These are phyloP conservation scores for Astraeus odoratus DNA, from an alignment of 768 basidiomycete genomes.

Conservation along the genomic window DNA sequence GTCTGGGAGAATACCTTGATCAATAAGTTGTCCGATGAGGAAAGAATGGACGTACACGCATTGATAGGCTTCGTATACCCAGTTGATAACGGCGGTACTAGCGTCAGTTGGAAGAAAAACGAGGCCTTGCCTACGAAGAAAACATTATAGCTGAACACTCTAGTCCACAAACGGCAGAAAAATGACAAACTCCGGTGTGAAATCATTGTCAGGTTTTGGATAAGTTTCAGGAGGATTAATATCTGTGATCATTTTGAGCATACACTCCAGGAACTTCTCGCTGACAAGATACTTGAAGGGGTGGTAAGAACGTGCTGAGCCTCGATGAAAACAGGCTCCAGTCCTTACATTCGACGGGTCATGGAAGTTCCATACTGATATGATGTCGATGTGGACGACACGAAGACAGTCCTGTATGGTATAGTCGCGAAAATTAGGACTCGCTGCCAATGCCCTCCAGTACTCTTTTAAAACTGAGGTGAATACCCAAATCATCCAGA, in stretches of 20 bases:
- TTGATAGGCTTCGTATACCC: constrained; percentile 3
- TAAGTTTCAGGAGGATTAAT: neutral
- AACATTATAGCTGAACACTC: neutral
- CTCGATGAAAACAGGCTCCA: neutral
- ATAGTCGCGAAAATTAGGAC: constrained; percentile 5
- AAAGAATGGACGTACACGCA: neutral
- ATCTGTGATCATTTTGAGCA: neutral
- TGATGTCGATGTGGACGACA: constrained; percentile 14
- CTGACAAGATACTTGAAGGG: neutral
- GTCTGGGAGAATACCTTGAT: neutral
- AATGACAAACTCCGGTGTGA: neutral
- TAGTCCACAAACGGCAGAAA: neutral
- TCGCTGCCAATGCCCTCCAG: constrained; percentile 10
- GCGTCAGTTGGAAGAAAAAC: neutral
- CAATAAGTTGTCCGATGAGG: neutral
- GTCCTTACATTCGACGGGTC: constrained; percentile 5
- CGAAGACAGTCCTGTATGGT: constrained; percentile 7
- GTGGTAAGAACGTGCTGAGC: neutral
- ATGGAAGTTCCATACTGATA: constrained; percentile 15
- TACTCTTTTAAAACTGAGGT: constrained; percentile 9
- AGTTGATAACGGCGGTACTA: neutral
- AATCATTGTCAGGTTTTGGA: neutral
- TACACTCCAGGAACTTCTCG: neutral
- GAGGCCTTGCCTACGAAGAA: neutral
- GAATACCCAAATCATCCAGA: no score